Evolutionary conservation across 768 basidiomycete genomes (phyloP), one percentile per base, ranked within the genome.

Genomic region (Panaeolus papilionaceus): DNA sequence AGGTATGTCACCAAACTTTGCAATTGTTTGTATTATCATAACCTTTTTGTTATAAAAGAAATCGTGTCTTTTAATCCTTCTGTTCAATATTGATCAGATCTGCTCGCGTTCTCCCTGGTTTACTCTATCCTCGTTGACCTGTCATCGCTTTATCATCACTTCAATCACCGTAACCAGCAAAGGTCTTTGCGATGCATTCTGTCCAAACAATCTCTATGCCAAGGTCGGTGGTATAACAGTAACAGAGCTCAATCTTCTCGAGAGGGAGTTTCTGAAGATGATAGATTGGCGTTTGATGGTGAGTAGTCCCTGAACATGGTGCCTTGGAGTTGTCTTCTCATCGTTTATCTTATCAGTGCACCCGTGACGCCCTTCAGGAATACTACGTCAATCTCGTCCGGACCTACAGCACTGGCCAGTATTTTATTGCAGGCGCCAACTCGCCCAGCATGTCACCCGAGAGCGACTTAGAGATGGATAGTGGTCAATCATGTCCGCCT

Each of bases 201-300:
- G 94, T 81, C 95, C 94, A 61, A 99, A 99, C 78, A 88, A 86
- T 66, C 89, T 96, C 75, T 99, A 99, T 80, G 95, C 98, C 71
- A 93, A 92, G 79, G 96, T 99, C 38, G 98, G 98, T 73, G 98
- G 98, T 66, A 95, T 98, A 76, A 89, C 92, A 70, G 85, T 95
- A 62, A 84, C 86, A 68, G 97, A 99, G 81, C 88, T 99, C 78
- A 97, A 98, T 81, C 83, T 93, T 73, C 88, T 99, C 69, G 98
- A 99, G 82, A 85, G 94, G 77, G 97, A 98, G 78, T 96, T 99
- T 78, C 87, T 98, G 63, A 84, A 84, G 66, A 90, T 90, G 75
- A 95, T 98, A 66, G 95, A 98, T 75, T 99, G 98, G 97, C 86
- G 91, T 73, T 83, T 99, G 76, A 94, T 90, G 83, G 97, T 98